Evolutionary conservation across 2,329 filamentous ascomycete species (phyloP), one percentile per base, ranked within the genome.

Genomic region (Chlorencoelia australis): DNA sequence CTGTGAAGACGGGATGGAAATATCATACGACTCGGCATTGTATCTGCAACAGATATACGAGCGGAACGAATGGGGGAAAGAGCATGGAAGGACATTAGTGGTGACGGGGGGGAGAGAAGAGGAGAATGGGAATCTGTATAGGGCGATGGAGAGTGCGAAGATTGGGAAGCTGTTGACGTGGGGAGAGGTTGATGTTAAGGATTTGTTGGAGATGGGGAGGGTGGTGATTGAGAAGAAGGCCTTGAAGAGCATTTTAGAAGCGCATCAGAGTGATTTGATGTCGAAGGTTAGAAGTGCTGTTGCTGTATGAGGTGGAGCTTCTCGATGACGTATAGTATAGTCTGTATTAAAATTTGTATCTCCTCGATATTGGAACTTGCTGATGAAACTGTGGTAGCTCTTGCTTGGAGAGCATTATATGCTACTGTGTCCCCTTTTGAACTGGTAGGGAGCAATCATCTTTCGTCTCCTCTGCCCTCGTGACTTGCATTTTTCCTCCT

Each of bases 151-250:
- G 41, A 62, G 79, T 43, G 73, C 71, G 7, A 65, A 73, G 52
- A 72, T 87, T 43, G 85, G 82, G 14, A 73, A 76, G 38, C 79
- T 80, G 7, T 65, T 87, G 49, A 71, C 74, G 39, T 67, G 80
- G 41, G 65, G 71, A n/a, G 82, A 94, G 44, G 85, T 98, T 22
- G 91, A 96, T 61, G 86, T 98, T 44, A 98, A 96, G 72, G 84
- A 96, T 59, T 62, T 98, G 46, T 64, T 98, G 48, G 84, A 91
- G 65, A 78, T 80, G 36, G 82, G 83, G 36, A 77, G 87, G 53
- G 66, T 98, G 42, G 78, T 98, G 42, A 76, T 98, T 52, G 91
- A 98, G 71, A 75, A 82, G 58, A 64, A 66, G 27, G 89, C 89
- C 22, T 67, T 98, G 54, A 71, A 79, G 59, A 70, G 74, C 57